These are phyloP conservation scores for Phaseolus lunatus DNA, from an alignment of 306 rosid species.

Conservation along the genomic window DNA sequence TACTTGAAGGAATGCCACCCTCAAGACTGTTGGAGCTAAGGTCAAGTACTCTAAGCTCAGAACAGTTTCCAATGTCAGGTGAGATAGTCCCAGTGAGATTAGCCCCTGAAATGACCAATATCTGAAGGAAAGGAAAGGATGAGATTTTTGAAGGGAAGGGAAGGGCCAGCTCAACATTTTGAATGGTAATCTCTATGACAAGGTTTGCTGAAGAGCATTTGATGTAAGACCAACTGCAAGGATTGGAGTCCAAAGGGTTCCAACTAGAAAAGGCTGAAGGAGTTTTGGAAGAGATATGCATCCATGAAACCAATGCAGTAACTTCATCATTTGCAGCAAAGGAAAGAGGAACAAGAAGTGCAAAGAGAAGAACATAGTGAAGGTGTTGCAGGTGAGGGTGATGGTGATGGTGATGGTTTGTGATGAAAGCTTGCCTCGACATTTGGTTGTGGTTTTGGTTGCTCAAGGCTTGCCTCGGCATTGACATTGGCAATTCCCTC, in stretches of 20 bases:
- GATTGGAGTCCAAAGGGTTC: constrained; percentile 66
- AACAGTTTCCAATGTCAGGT: constrained; percentile 61
- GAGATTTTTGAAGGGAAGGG: constrained; percentile 74
- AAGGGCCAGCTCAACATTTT: constrained; percentile 61
- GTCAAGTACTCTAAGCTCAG: constrained; percentile 60
- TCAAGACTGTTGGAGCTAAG: constrained; percentile 73
- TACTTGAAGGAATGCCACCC: constrained; percentile 65
- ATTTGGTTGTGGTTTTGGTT: constrained; percentile 66
- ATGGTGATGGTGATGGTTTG: constrained; percentile 42
- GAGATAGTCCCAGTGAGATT: constrained; percentile 75
- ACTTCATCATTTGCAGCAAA: constrained; percentile 59
- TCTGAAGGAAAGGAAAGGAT: constrained; percentile 65
- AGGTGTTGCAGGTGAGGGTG: neutral
- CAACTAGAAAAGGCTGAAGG: constrained; percentile 57
- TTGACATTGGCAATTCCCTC: constrained; percentile 77
- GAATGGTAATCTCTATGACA: constrained; percentile 71
- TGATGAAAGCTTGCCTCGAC: constrained; percentile 57
- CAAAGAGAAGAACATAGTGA: constrained; percentile 37
- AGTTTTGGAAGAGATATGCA: constrained; percentile 48
- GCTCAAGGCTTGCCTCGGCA: constrained; percentile 65
- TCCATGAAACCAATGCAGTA: constrained; percentile 67
- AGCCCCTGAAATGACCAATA: constrained; percentile 64
- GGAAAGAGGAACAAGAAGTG: constrained; percentile 44
- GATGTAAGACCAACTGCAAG: constrained; percentile 77
- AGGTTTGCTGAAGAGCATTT: constrained; percentile 64